A percentile compares a stretch with the other conserved stretches of the same genome.
These are phyloP conservation scores for Zygoascus bituminiphila DNA, from an alignment of 805 yeast genomes.

Conservation along the genomic window DNA sequence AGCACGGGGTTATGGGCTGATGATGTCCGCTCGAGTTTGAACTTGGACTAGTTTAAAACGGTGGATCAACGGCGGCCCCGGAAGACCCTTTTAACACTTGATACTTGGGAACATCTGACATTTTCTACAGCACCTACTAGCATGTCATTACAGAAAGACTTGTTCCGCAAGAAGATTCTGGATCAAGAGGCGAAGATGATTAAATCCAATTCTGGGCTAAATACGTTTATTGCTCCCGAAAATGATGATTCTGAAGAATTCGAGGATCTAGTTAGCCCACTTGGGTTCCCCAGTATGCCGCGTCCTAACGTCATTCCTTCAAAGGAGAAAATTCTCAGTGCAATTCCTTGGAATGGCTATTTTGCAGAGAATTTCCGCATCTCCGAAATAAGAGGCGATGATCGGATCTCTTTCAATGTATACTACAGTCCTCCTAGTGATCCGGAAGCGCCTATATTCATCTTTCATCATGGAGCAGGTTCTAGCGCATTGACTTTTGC, in stretches of 20 bases:
- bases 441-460: slow-evolving; percentile 44
- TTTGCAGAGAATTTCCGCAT: slow-evolving; percentile 27
- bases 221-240: neutral
- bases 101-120: too few species aligned
- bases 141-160: slow-evolving; percentile 10
- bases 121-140: too few species aligned
- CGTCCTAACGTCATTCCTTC: neutral
- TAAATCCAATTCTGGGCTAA: neutral
- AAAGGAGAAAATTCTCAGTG: neutral
- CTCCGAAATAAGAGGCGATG: slow-evolving; percentile 16
- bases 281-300: neutral
- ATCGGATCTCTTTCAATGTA: slow-evolving; percentile 36
- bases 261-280: neutral
- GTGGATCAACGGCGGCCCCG: too few species aligned
- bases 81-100: too few species aligned
- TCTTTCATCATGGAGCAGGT: slow-evolving; percentile 94
- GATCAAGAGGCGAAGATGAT: slow-evolving; percentile 4
- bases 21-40: too few species aligned
- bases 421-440: slow-evolving; percentile 49
- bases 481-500: slow-evolving; percentile 78
- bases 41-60: too few species aligned
- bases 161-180: slow-evolving; percentile 13
- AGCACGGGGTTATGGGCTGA: too few species aligned
- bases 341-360: slow-evolving; percentile 28
- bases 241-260: slow-evolving; percentile 2